These are phyloP conservation scores for Venustampulla echinocandica DNA, from an alignment of 495 filamentous ascomycete species.

Conservation along the genomic window DNA sequence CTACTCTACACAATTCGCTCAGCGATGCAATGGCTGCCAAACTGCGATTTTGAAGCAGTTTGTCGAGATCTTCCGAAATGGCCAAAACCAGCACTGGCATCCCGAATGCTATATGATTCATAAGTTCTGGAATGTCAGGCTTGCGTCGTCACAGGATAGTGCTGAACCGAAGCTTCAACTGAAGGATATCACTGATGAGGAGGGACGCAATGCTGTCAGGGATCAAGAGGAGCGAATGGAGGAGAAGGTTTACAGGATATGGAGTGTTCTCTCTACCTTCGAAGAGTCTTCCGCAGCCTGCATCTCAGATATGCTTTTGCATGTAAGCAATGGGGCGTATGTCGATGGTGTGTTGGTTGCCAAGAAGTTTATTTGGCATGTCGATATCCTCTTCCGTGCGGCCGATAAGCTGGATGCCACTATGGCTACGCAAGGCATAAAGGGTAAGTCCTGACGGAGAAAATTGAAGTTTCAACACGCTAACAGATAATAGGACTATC, in stretches of 20 bases:
- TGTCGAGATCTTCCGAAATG: constrained; percentile 96
- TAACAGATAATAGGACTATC: constrained; percentile 55
- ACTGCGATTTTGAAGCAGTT: constrained; percentile 99
- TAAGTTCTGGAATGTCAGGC: constrained; percentile 98
- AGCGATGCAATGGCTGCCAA: constrained; percentile 92
- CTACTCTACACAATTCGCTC: constrained; percentile 95
- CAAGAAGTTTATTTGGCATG: constrained; percentile 94
- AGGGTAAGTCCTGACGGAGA: constrained; percentile 44
- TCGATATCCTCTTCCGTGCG: constrained; percentile 84
- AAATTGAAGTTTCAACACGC: constrained; percentile 10
- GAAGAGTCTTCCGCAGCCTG: constrained; percentile 96
- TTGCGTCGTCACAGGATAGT: constrained; percentile 50
- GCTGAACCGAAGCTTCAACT: constrained; percentile 34
- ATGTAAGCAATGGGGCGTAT: constrained; percentile 97
- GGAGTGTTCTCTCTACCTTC: constrained; percentile 94
- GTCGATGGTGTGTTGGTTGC: constrained; percentile 91
- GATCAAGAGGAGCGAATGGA: constrained; percentile 92
- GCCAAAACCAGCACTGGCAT: constrained; percentile 98
- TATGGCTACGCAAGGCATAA: constrained; percentile 60
- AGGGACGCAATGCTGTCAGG: constrained; percentile 65
- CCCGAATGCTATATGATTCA: constrained; percentile 99
- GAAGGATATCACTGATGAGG: constrained; percentile 50
- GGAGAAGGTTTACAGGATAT: constrained; percentile 94
- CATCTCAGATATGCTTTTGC: constrained; percentile 98
- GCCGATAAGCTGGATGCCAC: constrained; percentile 74